These are phyloP conservation scores for Aspergillus sp. DNA, from an alignment of 2,329 filamentous ascomycete genomes.

Conservation along the genomic window DNA sequence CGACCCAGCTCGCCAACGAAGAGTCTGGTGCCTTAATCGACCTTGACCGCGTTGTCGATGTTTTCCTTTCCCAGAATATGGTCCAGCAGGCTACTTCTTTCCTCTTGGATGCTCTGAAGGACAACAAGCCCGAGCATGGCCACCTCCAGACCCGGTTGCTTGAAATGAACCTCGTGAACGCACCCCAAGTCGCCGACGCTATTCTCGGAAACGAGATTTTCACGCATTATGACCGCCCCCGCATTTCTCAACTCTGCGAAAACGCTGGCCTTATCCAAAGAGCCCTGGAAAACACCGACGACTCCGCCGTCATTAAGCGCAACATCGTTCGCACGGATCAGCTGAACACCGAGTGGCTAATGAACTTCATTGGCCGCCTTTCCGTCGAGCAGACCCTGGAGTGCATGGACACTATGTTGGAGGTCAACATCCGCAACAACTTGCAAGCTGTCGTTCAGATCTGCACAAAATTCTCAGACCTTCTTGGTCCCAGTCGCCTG, in stretches of 20 bases:
- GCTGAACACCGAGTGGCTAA: conserved; percentile 86
- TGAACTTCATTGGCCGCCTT: conserved; percentile 88
- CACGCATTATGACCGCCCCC: conserved; percentile 88
- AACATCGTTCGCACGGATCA: conserved; percentile 80
- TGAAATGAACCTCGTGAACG: conserved; percentile 97
- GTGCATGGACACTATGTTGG: conserved; percentile 94
- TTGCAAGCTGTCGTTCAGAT: conserved; percentile 92
- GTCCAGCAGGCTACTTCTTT: conserved; percentile 98
- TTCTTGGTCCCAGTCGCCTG: conserved; percentile 80
- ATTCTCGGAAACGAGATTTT: conserved; percentile 99
- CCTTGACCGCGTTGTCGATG: conserved; percentile 90
- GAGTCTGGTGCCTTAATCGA: conserved; percentile 86
- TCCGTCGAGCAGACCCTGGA: conserved; percentile 95
- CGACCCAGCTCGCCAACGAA: conserved; percentile 85
- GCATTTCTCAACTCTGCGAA: conserved; percentile 88
- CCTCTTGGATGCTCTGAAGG: conserved; percentile 89
- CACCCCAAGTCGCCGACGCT: conserved; percentile 94
- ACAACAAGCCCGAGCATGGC: conserved; percentile 90
- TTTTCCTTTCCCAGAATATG: conserved; percentile 98
- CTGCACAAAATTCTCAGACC: conserved; percentile 95
- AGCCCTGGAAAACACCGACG: conserved; percentile 92
- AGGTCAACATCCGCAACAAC: conserved; percentile 94
- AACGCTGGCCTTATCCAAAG: conserved; percentile 83
- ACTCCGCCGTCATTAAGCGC: conserved; percentile 85
- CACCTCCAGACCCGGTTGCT: conserved; percentile 90